A percentile compares a stretch with the other conserved stretches of the same genome.
phyloP scores from a whole-genome alignment of 1,284 basidiomycete genomes.

The Hymenochaete sp. region DNA sequence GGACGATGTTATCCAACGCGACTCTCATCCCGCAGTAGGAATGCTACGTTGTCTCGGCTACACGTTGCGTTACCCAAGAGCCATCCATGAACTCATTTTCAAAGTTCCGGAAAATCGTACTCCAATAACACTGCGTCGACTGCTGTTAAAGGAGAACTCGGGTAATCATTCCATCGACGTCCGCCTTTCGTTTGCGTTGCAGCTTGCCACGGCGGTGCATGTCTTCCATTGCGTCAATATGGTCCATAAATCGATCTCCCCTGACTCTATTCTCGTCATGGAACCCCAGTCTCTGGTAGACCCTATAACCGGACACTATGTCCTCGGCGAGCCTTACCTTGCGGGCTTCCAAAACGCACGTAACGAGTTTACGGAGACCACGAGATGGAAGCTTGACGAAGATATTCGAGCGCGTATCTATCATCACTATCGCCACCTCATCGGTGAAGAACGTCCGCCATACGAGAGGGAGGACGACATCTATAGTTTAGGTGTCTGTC shows the following conservation, averaged over 20 bases:
- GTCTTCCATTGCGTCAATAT: constrained; percentile 3
- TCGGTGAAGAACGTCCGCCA: background rate
- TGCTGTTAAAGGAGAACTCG: background rate
- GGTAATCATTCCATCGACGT: constrained; percentile 3
- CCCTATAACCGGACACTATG: background rate
- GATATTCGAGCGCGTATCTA: background rate
- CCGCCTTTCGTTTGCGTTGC: constrained; percentile 2
- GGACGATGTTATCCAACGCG: no score
- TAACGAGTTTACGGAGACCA: background rate
- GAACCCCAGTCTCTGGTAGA: background rate
- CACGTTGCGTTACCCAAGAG: background rate
- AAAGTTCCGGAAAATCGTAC: background rate
- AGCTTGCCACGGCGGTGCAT: constrained; percentile 2
- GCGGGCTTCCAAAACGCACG: background rate
- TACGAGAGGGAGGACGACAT: constrained; percentile 15
- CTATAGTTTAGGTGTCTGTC: constrained; percentile 15
- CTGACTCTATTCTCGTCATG: constrained; percentile 1
- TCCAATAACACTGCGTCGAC: constrained; percentile 4
- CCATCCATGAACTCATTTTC: constrained; percentile 1
- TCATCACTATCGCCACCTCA: constrained; percentile 3
- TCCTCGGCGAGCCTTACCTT: constrained; percentile 5
- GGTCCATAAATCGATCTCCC: constrained; percentile 6
- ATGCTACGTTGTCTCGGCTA: constrained; percentile 8
- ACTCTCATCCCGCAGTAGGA: no score
- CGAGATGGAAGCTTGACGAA: background rate